Percentiles rank a stretch among this genome's conserved stretches.
Conservation (phyloP, 1,284 basidiomycete species). For the Testicularia cyperi region DNA sequence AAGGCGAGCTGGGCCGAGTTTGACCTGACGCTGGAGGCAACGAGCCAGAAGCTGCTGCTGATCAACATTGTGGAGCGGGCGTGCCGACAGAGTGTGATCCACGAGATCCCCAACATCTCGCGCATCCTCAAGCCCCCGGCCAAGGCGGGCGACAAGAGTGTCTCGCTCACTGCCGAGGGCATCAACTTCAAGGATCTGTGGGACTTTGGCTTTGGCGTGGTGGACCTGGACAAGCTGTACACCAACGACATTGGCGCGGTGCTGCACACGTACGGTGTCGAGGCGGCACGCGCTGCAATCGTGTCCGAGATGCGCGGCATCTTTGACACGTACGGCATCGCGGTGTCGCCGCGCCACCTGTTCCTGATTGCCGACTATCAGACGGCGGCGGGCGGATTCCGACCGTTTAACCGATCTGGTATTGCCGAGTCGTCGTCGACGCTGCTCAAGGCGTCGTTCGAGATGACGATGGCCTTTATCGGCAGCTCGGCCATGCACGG, state of each 20-base stretch:
- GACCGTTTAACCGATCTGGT: slow-evolving; percentile 95
- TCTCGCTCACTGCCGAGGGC: slow-evolving; percentile 54
- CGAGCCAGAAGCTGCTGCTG: slow-evolving; percentile 57
- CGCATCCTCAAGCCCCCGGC: slow-evolving; percentile 53
- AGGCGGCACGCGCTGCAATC: slow-evolving; percentile 62
- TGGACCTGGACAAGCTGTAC: slow-evolving; percentile 81
- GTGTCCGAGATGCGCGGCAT: slow-evolving; percentile 80
- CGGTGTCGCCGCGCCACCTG: slow-evolving; percentile 89
- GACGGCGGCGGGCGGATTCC: slow-evolving; percentile 96
- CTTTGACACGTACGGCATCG: slow-evolving; percentile 93
- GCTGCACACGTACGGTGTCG: slow-evolving; percentile 74
- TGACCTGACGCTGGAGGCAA: slow-evolving; percentile 47
- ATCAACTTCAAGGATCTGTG: slow-evolving; percentile 85
- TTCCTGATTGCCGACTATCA: slow-evolving; percentile 97
- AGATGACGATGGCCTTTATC: slow-evolving; percentile 93
- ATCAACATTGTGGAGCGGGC: slow-evolving; percentile 59
- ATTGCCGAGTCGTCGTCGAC: slow-evolving; percentile 88
- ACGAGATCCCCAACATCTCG: slow-evolving; percentile 55
- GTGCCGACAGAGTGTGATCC: slow-evolving; percentile 54
- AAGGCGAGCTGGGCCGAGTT: slow-evolving; percentile 63
- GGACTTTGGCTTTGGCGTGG: slow-evolving; percentile 76
- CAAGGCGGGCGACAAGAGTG: slow-evolving; percentile 40
- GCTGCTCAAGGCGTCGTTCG: slow-evolving; percentile 92
- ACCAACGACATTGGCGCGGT: slow-evolving; percentile 96
- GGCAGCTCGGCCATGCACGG: slow-evolving; percentile 91